These are phyloP conservation scores for apple (Malus domestica) DNA, from an alignment of 306 rosid species.

Conservation along the genomic window DNA sequence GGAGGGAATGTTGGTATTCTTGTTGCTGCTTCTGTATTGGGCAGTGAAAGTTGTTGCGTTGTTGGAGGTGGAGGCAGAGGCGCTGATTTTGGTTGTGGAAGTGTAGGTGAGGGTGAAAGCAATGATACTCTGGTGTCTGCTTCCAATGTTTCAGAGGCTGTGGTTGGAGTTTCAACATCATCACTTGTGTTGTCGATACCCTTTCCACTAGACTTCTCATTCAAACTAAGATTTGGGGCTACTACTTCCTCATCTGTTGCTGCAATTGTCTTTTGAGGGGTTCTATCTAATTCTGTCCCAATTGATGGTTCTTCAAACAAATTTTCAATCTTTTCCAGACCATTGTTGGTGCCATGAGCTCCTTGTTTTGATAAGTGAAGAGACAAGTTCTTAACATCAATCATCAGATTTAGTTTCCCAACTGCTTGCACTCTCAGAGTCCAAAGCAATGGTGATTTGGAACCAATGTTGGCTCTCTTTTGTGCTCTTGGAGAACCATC, in stretches of 20 bases:
- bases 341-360: neutral
- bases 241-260: conserved; percentile 4
- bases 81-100: neutral
- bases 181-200: conserved; percentile 8
- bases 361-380: conserved; percentile 27
- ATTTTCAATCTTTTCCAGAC: neutral
- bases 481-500: neutral
- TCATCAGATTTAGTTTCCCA: conserved; percentile 50
- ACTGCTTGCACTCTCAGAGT: conserved; percentile 57
- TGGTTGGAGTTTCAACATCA: conserved; percentile 11
- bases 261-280: neutral
- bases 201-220: neutral
- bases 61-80: neutral
- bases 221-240: neutral
- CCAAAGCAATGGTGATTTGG: conserved; percentile 35
- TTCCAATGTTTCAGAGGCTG: conserved; percentile 1
- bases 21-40: neutral
- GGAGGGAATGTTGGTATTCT: neutral
- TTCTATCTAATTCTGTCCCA: conserved; percentile 14
- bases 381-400: conserved; percentile 50
- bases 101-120: neutral
- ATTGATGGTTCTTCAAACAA: conserved; percentile 18
- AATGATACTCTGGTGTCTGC: neutral
- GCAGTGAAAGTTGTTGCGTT: neutral
- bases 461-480: conserved; percentile 18